Evolutionary conservation across 768 basidiomycete genomes (phyloP).

Genomic region (Ephemerocybe angulata): DNA sequence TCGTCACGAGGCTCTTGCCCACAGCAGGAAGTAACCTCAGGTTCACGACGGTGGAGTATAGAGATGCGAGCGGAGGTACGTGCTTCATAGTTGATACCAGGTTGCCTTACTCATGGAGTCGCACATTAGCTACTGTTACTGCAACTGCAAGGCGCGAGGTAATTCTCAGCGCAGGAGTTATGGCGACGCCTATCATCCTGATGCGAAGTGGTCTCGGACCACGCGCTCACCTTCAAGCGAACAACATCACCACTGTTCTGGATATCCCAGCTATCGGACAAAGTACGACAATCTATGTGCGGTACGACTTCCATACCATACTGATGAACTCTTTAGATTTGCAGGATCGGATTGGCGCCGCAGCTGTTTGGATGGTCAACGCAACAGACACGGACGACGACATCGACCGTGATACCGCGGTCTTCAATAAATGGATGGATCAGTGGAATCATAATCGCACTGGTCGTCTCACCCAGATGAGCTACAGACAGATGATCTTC

Average conservation of each 20-base stretch:
- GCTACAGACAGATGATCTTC: not conserved
- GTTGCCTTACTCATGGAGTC: not conserved
- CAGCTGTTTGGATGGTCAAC: not conserved
- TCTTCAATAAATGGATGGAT: not conserved
- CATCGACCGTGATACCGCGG: not conserved
- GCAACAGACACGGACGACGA: not conserved
- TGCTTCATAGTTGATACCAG: not conserved
- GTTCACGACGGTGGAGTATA: not conserved
- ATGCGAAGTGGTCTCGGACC: not conserved
- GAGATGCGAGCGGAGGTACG: not conserved
- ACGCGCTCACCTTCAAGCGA: not conserved
- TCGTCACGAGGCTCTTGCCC: not conserved
- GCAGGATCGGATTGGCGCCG: not conserved
- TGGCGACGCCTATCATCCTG: not conserved
- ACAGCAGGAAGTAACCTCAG: not conserved
- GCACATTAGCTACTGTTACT: too few species aligned
- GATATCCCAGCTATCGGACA: not conserved
- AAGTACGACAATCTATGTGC: too few species aligned
- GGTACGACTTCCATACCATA: too few species aligned
- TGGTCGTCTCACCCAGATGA: not conserved
- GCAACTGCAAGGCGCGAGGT: too few species aligned
- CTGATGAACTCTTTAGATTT: too few species aligned
- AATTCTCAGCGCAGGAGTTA: not conserved
- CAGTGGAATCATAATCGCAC: not conserved
- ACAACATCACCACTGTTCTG: not conserved